Conservation (phyloP, 2,329 filamentous ascomycete species). For the Drechmeria coniospora region DNA sequence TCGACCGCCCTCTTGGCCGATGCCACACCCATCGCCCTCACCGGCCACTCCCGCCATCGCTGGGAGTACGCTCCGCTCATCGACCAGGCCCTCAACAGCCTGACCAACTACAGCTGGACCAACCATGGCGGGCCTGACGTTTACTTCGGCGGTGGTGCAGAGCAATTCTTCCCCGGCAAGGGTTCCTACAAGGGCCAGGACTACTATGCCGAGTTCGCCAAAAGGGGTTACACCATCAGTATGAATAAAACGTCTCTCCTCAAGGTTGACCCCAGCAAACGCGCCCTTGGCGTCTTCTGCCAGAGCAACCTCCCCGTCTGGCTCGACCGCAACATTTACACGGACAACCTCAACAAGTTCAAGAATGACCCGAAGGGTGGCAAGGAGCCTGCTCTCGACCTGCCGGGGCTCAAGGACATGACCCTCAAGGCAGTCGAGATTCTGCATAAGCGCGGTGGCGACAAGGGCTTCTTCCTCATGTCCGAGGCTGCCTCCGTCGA, state of each 20-base stretch:
- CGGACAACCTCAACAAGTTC: slow-evolving; percentile 47
- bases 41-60: slow-evolving; percentile 57
- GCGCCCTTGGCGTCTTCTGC: slow-evolving; percentile 65
- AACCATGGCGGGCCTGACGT: slow-evolving; percentile 61
- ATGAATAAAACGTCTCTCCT: slow-evolving; percentile 60
- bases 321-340: slow-evolving; percentile 75
- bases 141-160: slow-evolving; percentile 68
- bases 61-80: slow-evolving; percentile 56
- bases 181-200: slow-evolving; percentile 54
- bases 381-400: slow-evolving; percentile 49
- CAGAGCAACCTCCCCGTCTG: slow-evolving; percentile 64
- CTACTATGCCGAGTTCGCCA: slow-evolving; percentile 64
- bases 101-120: slow-evolving; percentile 72
- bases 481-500: slow-evolving; percentile 73
- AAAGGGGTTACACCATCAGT: slow-evolving; percentile 56
- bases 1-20: slow-evolving; percentile 72
- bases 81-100: slow-evolving; percentile 59
- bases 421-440: slow-evolving; percentile 75
- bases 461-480: slow-evolving; percentile 78
- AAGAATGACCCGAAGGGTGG: slow-evolving; percentile 56
- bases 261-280: slow-evolving; percentile 38
- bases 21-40: slow-evolving; percentile 64
- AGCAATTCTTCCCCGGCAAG: slow-evolving; percentile 57
- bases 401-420: slow-evolving; percentile 80
- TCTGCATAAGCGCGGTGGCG: slow-evolving; percentile 47